phyloP scores from a whole-genome alignment of 116 monocot genomes.

The Cymodocea nodosa region DNA sequence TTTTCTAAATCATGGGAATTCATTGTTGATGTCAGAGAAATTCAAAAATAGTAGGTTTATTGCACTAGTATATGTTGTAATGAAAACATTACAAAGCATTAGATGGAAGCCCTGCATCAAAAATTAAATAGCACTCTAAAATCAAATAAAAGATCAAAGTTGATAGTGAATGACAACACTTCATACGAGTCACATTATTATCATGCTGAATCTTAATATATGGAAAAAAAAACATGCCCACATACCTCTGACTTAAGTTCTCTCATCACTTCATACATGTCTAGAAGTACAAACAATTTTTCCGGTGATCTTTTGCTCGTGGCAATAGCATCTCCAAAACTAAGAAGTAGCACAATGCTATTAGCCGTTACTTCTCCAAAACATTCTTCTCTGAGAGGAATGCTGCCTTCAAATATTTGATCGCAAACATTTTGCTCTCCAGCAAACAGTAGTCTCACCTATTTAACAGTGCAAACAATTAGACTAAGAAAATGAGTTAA shows the following conservation, averaged over 20 bases:
- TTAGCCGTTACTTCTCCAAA: slow-evolving; percentile 72
- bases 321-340: slow-evolving; percentile 87
- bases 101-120: background rate
- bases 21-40: too few species aligned
- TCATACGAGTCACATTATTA: background rate
- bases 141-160: background rate
- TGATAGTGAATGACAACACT: background rate
- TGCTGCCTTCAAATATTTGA: slow-evolving; percentile 65
- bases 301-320: slow-evolving; percentile 87
- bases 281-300: slow-evolving; percentile 84
- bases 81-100: background rate
- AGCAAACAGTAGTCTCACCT: slow-evolving; percentile 93
- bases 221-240: background rate
- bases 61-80: too few species aligned
- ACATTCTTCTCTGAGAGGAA: slow-evolving; percentile 49
- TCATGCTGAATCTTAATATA: too few species aligned
- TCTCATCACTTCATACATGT: slow-evolving; percentile 91
- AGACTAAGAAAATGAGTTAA: background rate
- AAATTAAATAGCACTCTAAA: background rate
- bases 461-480: slow-evolving; percentile 10
- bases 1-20: too few species aligned
- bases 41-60: too few species aligned
- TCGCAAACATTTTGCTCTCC: slow-evolving; percentile 78
- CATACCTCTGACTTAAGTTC: slow-evolving; percentile 72
- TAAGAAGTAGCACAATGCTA: slow-evolving; percentile 56